Conservation (phyloP, 1,284 basidiomycete genomes). For the Irpex sp. region DNA sequence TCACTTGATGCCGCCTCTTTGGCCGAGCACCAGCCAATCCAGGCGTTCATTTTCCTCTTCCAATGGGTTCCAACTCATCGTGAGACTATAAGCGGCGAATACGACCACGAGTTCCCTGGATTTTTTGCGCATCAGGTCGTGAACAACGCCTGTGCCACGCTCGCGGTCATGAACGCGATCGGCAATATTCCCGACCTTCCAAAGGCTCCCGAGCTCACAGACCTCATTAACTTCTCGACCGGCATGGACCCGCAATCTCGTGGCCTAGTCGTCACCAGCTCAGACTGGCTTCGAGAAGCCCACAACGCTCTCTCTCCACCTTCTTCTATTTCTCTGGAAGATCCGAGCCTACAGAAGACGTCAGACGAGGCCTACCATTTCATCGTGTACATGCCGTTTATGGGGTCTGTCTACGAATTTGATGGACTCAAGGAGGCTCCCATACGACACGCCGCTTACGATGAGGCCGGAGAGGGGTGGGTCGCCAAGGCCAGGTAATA, state of each 20-base stretch:
- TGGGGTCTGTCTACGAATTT: constrained; percentile 84
- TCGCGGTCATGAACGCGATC: constrained; percentile 91
- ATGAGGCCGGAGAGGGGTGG: constrained; percentile 76
- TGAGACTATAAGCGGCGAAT: constrained; percentile 50
- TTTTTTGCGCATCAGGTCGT: constrained; percentile 93
- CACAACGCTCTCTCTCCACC: constrained; percentile 92
- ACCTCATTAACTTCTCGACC: constrained; percentile 74
- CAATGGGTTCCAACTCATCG: constrained; percentile 72
- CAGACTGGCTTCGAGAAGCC: constrained; percentile 80
- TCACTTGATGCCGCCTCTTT: constrained; percentile 78
- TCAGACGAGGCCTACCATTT: constrained; percentile 92
- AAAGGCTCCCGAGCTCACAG: constrained; percentile 68
- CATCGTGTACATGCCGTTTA: constrained; percentile 83
- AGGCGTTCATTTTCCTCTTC: constrained; percentile 90
- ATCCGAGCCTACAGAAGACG: constrained; percentile 65
- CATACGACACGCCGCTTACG: constrained; percentile 73
- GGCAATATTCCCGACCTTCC: constrained; percentile 78
- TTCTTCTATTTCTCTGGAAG: constrained; percentile 77
- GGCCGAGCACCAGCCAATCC: constrained; percentile 71
- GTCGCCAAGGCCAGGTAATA: constrained; percentile 68
- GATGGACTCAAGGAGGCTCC: constrained; percentile 82
- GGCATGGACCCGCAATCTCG: constrained; percentile 86
- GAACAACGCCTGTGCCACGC: constrained; percentile 90
- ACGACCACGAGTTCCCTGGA: constrained; percentile 74
- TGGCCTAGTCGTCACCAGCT: constrained; percentile 82